A percentile compares a stretch with the other conserved stretches of the same genome.
Evolutionary conservation across 345 rosid species (phyloP).

Genomic region (Pistacia integerrima): DNA sequence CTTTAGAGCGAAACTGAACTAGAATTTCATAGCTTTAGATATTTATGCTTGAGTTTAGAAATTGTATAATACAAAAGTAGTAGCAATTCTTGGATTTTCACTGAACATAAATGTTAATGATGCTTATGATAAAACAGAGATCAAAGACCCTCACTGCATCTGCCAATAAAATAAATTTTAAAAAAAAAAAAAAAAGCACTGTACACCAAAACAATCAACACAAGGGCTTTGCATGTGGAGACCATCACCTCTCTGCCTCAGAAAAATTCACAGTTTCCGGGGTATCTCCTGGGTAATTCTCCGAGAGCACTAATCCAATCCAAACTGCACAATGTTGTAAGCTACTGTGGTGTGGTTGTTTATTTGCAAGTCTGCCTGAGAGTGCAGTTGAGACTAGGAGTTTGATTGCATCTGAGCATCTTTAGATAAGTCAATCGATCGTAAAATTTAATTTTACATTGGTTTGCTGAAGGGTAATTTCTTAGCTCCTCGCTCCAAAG

Average conservation of each 20-base stretch:
- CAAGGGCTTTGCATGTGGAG: slow-evolving; percentile 22
- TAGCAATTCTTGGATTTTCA: slow-evolving; percentile 6
- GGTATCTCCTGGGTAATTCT: slow-evolving; percentile 1
- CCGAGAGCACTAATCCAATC: slow-evolving; percentile 1
- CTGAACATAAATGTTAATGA: not conserved
- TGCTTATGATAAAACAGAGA: not conserved
- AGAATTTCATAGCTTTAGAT: too few species aligned
- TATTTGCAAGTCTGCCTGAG: not conserved
- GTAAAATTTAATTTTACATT: slow-evolving; percentile 15
- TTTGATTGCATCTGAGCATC: slow-evolving; percentile 7
- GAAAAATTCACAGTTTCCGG: slow-evolving; percentile 29
- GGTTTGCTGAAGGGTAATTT: slow-evolving; percentile 61
- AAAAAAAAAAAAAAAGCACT: slow-evolving; percentile 10
- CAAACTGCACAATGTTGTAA: not conserved
- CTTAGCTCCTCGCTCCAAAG: slow-evolving; percentile 64
- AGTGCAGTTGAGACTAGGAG: slow-evolving; percentile 2
- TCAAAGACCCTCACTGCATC: slow-evolving; percentile 8
- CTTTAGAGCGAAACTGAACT: too few species aligned
- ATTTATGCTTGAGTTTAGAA: too few species aligned
- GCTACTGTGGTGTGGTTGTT: not conserved
- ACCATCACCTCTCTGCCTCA: slow-evolving; percentile 19
- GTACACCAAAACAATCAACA: slow-evolving; percentile 48
- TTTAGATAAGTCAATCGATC: slow-evolving; percentile 15
- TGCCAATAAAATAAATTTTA: not conserved
- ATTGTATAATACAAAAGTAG: not conserved